Evolutionary conservation across 306 rosid species (phyloP), one percentile per base, ranked within the genome.

Genomic region (Sechiopsis laciniata): DNA sequence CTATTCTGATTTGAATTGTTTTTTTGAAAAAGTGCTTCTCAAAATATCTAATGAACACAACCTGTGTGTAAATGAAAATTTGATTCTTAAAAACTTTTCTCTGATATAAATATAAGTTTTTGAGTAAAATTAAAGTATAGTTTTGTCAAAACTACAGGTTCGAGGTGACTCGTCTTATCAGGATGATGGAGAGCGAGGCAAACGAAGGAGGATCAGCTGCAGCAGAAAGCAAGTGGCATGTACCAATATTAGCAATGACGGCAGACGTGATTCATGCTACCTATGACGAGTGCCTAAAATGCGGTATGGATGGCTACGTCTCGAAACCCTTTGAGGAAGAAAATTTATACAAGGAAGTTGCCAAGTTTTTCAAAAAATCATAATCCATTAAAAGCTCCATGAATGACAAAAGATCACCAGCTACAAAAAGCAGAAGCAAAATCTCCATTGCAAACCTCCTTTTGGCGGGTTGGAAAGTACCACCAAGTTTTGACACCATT

Each of bases 211-310:
- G 87, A 45, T 87, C 78, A 71, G 55, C 69, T 45, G 20, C 74
- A 0, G 22, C 53, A 0, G 91, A 85, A 78, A 87, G 61, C 20
- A 80, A 85, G 80, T 87, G 92, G 87, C 99, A 88, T 80, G 14
- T 87, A 15, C 99, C 99, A 1, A 80, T 91, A 77, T 79, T 95
- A 72, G 99, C 99, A 60, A 95, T 95, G 99, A 95, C 99, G 16
- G 99, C 99, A 0, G 99, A 95, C 45, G 97, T 95, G 45, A 91
- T 95, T 67, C 99, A 91, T 35, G 96, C 99, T 6, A 95, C 99
- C 10, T 85, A 86, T 10, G 99, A 95, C 0, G 79, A 89, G 72
- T 95, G 99, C 87, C 73, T 85, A 45, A 82, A 91, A 78, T 85
- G 85, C 69, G 99, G 99, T 15, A 95, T 95, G 99, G 97, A 95